These are phyloP conservation scores for Trypanosoma scelopori DNA, from an alignment of 208 protist genomes.

Conservation along the genomic window DNA sequence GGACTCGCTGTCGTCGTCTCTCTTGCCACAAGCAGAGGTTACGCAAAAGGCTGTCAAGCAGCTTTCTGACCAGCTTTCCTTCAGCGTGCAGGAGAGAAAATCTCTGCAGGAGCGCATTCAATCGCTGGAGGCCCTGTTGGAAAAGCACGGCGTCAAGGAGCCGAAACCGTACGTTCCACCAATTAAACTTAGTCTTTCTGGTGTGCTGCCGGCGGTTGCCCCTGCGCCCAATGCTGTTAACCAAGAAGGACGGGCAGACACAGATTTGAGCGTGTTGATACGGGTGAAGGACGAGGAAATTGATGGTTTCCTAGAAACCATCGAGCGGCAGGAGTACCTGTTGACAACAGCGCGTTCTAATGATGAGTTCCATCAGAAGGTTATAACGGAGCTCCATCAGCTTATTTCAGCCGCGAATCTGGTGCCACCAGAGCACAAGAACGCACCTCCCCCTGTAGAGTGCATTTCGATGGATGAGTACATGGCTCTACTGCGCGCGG, in stretches of 20 bases:
- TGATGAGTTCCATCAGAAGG: slow-evolving; percentile 38
- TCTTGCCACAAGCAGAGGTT: neutral
- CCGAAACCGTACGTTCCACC: slow-evolving; percentile 18
- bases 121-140: slow-evolving; percentile 33
- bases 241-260: slow-evolving; percentile 2
- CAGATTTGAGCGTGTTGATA: slow-evolving; percentile 45
- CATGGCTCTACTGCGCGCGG: slow-evolving; percentile 51
- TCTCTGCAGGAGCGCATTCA: slow-evolving; percentile 39
- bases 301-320: slow-evolving; percentile 53
- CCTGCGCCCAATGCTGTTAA: neutral
- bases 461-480: slow-evolving; percentile 67
- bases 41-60: slow-evolving; percentile 24
- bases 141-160: slow-evolving; percentile 10
- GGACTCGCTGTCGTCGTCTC: slow-evolving; percentile 8
- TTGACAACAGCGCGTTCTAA: slow-evolving; percentile 44
- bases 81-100: slow-evolving; percentile 42
- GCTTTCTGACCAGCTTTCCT: slow-evolving; percentile 61
- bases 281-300: slow-evolving; percentile 62
- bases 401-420: slow-evolving; percentile 33
- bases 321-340: slow-evolving; percentile 58
- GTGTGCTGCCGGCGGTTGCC: neutral
- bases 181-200: slow-evolving; percentile 14
- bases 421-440: slow-evolving; percentile 26
- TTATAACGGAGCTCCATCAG: slow-evolving; percentile 42
- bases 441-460: slow-evolving; percentile 47